Evolutionary conservation across 805 yeast species (phyloP).

Genomic region (Lipomyces kockii): DNA sequence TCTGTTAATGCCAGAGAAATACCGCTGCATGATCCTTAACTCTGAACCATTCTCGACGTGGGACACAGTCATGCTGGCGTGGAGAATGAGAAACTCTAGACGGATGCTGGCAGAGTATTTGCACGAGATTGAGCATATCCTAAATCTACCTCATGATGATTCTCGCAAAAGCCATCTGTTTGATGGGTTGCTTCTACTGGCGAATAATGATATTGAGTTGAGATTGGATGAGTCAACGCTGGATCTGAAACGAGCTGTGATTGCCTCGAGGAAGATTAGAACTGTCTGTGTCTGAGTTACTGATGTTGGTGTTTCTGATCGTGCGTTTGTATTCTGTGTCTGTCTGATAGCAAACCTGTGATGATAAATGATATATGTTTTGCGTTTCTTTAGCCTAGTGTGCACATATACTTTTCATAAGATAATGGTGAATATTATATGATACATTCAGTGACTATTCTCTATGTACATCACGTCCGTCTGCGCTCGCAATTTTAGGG

Average conservation of each 20-base stretch:
- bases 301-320: neutral
- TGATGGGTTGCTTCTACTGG: slow-evolving; percentile 11
- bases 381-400: neutral
- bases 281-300: slow-evolving; percentile 5
- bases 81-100: slow-evolving; percentile 20
- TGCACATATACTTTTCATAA: neutral
- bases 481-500: neutral
- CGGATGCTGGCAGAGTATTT: neutral
- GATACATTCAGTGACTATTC: neutral
- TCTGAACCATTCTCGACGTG: slow-evolving; percentile 16
- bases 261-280: slow-evolving; percentile 15
- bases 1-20: slow-evolving; percentile 15
- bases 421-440: neutral
- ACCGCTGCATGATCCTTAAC: slow-evolving; percentile 24
- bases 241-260: slow-evolving; percentile 27
- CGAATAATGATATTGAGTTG: slow-evolving; percentile 12
- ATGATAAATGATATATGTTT: neutral
- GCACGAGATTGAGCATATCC: slow-evolving; percentile 14
- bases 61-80: slow-evolving; percentile 25
- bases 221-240: slow-evolving; percentile 18
- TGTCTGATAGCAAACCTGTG: neutral
- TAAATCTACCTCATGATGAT: slow-evolving; percentile 5
- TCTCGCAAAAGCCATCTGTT: neutral
- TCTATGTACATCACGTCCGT: neutral
- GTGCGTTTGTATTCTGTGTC: neutral